Evolutionary conservation across 1,139 yeast genomes (phyloP), one percentile per base, ranked within the genome.

Genomic region (Yamadazyma membranifaciens): DNA sequence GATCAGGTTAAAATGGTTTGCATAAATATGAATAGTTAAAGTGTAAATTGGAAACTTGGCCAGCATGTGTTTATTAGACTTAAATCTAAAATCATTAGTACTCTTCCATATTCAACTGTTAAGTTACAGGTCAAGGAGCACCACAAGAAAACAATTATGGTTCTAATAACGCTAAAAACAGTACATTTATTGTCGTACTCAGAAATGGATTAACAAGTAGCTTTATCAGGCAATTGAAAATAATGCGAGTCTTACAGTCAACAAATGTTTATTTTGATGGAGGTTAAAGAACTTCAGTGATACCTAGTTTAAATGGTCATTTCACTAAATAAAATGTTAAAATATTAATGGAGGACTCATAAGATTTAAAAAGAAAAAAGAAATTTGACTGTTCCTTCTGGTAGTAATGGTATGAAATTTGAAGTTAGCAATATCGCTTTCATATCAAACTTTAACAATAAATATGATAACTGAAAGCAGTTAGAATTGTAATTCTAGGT

Each of bases 71-170:
- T 66, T 51, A 60, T 81, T 26, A 65, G 83, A 47, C 70, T 78
- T 47, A 61, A 65, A 3, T 53, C 69, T 9, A 67, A 73, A 45
- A 49, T 69, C 24, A 54, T 79, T 32, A 83, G 78, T 44, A 79
- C 74, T 51, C 87, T 81, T 57, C 87, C 87, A 9, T 81, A 81
- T 54, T 78, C 85, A 2, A 69, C 80, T n/a, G 56, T 75, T 25
- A 67, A 76, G 2, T 43, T 62, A 28, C 71, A n/a, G n/a, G n/a
- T n/a, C n/a, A n/a, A n/a, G n/a, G n/a, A n/a, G n/a, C n/a, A n/a
- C 68, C 11, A 3, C 7, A 4, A n/a, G 4, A n/a, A 6, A n/a
- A n/a, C 10, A 25, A n/a, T 9, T 4, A 27, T 11, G 14, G 14
- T 6, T n/a, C n/a, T 27, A 59, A 37, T 22, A 54, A 54, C 11